Conservation (phyloP, 2,329 filamentous ascomycete genomes). For the Fusarium humuli region DNA sequence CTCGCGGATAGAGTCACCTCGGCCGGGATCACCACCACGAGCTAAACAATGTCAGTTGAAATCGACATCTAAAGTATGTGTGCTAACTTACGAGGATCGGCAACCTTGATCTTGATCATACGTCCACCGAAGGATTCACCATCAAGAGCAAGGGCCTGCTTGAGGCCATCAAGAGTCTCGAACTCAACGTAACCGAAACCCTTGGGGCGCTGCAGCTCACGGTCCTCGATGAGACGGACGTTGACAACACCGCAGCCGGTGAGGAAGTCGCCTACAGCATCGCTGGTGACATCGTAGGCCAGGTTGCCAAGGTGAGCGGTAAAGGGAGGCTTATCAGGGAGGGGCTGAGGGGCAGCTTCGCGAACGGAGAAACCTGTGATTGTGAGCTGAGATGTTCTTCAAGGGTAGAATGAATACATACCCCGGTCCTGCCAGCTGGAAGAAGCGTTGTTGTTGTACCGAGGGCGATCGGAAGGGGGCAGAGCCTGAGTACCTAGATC, state of each 20-base stretch:
- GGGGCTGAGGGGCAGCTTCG: constrained; percentile 76
- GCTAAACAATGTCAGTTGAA: constrained; percentile 67
- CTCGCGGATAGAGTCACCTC: constrained; percentile 76
- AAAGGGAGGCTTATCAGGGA: constrained; percentile 92
- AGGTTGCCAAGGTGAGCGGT: constrained; percentile 97
- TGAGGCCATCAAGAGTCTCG: constrained; percentile 84
- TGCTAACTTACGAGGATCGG: constrained; percentile 86
- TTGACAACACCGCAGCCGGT: constrained; percentile 85
- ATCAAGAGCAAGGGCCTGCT: constrained; percentile 87
- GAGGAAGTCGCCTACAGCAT: constrained; percentile 88
- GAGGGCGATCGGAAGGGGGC: constrained; percentile 61
- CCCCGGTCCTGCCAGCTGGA: constrained; percentile 60
- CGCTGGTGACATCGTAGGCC: constrained; percentile 90
- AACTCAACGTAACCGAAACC: constrained; percentile 99
- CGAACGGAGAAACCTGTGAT: constrained; percentile 68
- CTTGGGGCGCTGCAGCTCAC: constrained; percentile 92
- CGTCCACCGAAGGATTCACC: constrained; percentile 87
- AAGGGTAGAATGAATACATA: constrained; percentile 44
- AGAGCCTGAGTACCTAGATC: constrained; percentile 67
- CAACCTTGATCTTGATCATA: constrained; percentile 92
- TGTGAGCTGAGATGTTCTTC: constrained; percentile 36
- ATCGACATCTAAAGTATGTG: neutral
- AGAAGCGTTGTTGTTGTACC: constrained; percentile 48
- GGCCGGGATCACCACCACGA: constrained; percentile 76
- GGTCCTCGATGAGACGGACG: constrained; percentile 97